Evolutionary conservation across 225 moss, liverwort and hornwort species (phyloP), one percentile per base, ranked within the genome.

Genomic region (Ulota crispa): DNA sequence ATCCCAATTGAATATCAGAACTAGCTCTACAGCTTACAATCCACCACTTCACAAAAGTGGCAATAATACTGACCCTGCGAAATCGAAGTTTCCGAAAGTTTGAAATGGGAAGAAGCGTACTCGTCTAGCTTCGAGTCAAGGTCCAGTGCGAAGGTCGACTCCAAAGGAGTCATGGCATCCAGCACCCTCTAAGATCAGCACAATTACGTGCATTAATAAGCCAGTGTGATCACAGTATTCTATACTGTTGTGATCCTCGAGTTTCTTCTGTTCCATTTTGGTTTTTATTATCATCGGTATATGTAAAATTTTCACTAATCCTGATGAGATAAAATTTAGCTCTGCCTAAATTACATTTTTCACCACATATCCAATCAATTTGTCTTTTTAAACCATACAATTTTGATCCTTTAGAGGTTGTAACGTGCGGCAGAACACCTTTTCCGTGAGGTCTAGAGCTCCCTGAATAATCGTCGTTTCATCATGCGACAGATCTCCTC

Each of bases 381-480:
- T 67, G 19, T 12, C 0, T 19, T 19, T 19, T 9, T 20, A 20
- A 50, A 6, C 50, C 18, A 6, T 18, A 18, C 5, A 18, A 50
- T 50, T 37, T 67, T 18, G 8, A 39, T 24, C 12, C 27, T 42
- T 56, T 19, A 13, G 5, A 16, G 21, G 18, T 36, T 24, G 11
- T 27, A 41, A 39, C 68, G 47, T n/a, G 26, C 75, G 61, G 26
- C 55, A 63, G 37, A 27, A 82, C 73, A 91, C 91, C 91, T 99
- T 99, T 72, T 92, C 94, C 72, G 98, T 92, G 72, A 99, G 94
- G 81, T 99, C 98, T 77, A 99, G 79, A 72, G 98, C 98, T 47
- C 98, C 98, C 79, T 94, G 94, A 72, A 99, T 99, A 28, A 99
- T 99, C n/a, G 95, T 99, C 54, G 98, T 99, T 84, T 99, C 98